Conservation (phyloP, 225 moss, liverwort and hornwort species). For the Lunularia cruciata region DNA sequence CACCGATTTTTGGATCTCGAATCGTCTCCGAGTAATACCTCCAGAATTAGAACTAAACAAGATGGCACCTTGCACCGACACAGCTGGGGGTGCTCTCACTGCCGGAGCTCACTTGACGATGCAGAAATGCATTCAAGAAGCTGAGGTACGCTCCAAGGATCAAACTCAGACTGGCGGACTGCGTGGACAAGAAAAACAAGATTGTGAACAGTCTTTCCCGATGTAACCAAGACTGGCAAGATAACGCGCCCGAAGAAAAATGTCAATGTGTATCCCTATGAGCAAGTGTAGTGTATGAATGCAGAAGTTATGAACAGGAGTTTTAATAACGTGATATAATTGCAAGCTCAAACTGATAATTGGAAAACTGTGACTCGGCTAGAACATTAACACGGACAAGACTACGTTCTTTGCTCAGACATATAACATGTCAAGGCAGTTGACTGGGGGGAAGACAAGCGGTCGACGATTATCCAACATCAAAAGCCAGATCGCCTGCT, state of each 20-base stretch:
- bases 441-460: not conserved
- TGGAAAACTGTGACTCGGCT: not conserved
- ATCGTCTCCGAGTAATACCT: no score
- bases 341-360: not conserved
- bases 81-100: no score
- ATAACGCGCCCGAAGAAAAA: not conserved
- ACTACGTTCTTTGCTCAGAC: not conserved
- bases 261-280: not conserved
- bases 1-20: not conserved
- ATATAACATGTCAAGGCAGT: not conserved
- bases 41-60: no score
- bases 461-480: not conserved
- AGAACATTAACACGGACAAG: not conserved
- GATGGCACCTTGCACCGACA: no score
- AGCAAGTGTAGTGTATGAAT: conserved; percentile 3
- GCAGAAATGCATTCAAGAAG: not conserved
- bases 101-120: no score
- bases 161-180: not conserved
- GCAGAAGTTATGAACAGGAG: not conserved
- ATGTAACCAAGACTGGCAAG: not conserved
- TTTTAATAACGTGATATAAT: not conserved
- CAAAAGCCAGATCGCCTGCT: not conserved
- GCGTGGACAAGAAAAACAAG: conserved; percentile 1
- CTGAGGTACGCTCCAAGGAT: not conserved
- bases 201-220: not conserved